Conservation (phyloP, 2,329 filamentous ascomycete genomes). For the Nothomitra cinnamomea region DNA sequence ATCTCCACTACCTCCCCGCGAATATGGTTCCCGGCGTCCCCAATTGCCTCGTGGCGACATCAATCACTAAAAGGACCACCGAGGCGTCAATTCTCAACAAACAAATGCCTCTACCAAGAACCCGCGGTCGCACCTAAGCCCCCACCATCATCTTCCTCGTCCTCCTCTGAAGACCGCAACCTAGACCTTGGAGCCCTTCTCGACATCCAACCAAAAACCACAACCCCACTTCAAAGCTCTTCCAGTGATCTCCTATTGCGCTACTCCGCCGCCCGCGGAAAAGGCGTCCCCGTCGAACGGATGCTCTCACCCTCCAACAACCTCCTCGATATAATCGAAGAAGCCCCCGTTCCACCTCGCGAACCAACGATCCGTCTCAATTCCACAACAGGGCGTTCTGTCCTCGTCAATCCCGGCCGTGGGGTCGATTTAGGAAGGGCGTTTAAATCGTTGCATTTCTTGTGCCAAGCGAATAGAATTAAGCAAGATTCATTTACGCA, state of each 20-base stretch:
- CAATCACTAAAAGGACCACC: slow-evolving; percentile 35
- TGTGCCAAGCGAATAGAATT: slow-evolving; percentile 39
- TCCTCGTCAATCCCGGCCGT: slow-evolving; percentile 14
- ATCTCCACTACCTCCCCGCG: not conserved
- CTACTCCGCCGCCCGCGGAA: not conserved
- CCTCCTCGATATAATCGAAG: not conserved
- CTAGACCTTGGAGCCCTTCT: not conserved
- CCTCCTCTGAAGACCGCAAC: not conserved
- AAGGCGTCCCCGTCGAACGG: not conserved
- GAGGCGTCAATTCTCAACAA: slow-evolving; percentile 37
- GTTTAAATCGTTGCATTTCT: slow-evolving; percentile 26
- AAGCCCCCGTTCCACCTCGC: not conserved
- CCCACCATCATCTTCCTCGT: not conserved
- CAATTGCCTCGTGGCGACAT: slow-evolving; percentile 11
- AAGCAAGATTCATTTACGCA: slow-evolving; percentile 38
- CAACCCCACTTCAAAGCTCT: not conserved
- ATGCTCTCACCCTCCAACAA: slow-evolving; percentile 2
- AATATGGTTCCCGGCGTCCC: slow-evolving; percentile 8
- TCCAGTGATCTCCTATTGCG: not conserved
- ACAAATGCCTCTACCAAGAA: slow-evolving; percentile 33
- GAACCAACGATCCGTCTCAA: slow-evolving; percentile 8
- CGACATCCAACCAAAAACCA: not conserved
- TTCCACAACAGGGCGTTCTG: slow-evolving; percentile 17
- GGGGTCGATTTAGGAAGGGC: slow-evolving; percentile 31
- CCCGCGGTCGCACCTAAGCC: slow-evolving; percentile 4